Base-by-base conservation (phyloP, 2,329 filamentous ascomycete species). In the Capronia epimyces region DNA sequence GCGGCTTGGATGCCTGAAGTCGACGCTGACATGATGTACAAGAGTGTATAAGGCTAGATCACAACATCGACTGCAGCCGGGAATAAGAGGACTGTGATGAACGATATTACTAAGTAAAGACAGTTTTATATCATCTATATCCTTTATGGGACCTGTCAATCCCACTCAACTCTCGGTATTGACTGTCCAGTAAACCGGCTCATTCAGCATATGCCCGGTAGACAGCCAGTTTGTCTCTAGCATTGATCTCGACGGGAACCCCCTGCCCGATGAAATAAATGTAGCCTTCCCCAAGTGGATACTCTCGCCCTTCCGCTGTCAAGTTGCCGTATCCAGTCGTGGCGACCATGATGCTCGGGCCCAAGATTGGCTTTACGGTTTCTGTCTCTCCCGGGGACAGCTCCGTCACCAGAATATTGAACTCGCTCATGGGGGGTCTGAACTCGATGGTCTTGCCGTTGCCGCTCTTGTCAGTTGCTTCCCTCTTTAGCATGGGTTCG, bases 371-470 rank as follows among this genome's bases (percentile, higher is more conserved):
- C 39, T 67, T 68, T 13, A 86, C 68, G 4, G 68, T 72, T 59
- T 89, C 85, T 31, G 67, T 75, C 60, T 86, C 81, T 0, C 77
- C 79, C 0, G 67, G 66, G 2, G 64, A 66, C n/a, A 89, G 62
- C 16, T 75, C 73, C 1, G 78, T 81, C 42, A 76, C 72, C 9
- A 88, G 67, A 69, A 89, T 79, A 59, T 82, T 78, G 62, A 90
- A 89, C 66, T 89, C 86, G 60, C 78, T 81, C 66, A 87, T 75
- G 0, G 83, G 83, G 3, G 85, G 84, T 8, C 72, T 73, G 62
- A 86, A 87, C 1, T 82, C 69, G 43, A 75, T 72, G 1, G 83
- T 86, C 66, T 78, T 82, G 0, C 82, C 82, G 36, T 75, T 73
- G 54, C 70, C 69, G 43, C 81, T 77, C 53, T 76, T 74, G 0